phyloP scores from a whole-genome alignment of 2,329 filamentous ascomycete genomes.

The Ceratocystis alfenasii region DNA sequence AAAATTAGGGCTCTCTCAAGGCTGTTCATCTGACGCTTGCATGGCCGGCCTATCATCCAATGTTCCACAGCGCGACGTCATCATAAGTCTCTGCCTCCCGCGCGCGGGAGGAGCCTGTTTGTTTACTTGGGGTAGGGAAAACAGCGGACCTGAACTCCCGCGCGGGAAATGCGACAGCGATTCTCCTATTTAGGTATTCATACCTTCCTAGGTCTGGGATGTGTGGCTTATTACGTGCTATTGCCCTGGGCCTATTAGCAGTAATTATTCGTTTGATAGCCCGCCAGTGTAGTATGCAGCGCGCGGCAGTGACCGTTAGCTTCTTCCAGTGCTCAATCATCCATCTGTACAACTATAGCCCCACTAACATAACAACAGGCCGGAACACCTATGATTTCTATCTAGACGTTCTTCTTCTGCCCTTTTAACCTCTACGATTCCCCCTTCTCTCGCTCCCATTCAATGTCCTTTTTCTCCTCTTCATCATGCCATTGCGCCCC shows the following conservation, averaged over 20 bases:
- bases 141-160: neutral
- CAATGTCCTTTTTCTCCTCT: neutral
- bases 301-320: neutral
- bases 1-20: no score
- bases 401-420: neutral
- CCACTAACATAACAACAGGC: neutral
- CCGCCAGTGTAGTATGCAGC: neutral
- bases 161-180: neutral
- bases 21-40: neutral
- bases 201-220: neutral
- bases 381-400: neutral
- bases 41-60: neutral
- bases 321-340: neutral
- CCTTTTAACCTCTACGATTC: constrained; percentile 8
- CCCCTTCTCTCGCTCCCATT: neutral
- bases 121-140: neutral
- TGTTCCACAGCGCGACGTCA: neutral
- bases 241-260: no score
- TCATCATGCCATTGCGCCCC: constrained; percentile 8
- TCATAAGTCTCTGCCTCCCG: neutral
- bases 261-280: no score
- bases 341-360: neutral
- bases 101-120: constrained; percentile 1
- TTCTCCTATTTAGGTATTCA: neutral
- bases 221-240: neutral